These are phyloP conservation scores for Epichloe bromicola DNA, from an alignment of 2,329 filamentous ascomycete genomes.

Conservation along the genomic window DNA sequence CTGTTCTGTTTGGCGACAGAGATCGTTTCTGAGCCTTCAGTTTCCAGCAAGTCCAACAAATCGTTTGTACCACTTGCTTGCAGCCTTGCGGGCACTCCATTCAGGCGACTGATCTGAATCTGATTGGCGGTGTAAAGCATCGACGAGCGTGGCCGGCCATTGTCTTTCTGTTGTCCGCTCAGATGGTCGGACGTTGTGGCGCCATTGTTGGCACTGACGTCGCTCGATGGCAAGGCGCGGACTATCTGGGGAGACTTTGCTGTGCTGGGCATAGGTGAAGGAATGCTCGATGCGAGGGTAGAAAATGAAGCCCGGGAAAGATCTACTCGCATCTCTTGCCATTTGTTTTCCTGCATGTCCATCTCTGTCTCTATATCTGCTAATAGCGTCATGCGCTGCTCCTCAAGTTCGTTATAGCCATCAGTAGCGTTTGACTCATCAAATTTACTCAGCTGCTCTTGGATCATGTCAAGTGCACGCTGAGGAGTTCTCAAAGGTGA, in stretches of 20 bases:
- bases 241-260: not conserved
- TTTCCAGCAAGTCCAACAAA: not conserved
- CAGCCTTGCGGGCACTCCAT: not conserved
- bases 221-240: not conserved
- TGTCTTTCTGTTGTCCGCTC: not conserved
- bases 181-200: not conserved
- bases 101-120: slow-evolving; percentile 1
- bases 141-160: not conserved
- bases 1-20: not conserved
- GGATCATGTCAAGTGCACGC: slow-evolving; percentile 34
- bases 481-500: slow-evolving; percentile 41
- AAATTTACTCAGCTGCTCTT: slow-evolving; percentile 37
- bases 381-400: slow-evolving; percentile 35
- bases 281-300: slow-evolving; percentile 24
- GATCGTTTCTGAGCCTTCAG: not conserved
- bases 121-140: not conserved
- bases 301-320: slow-evolving; percentile 38
- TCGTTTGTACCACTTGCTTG: not conserved
- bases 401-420: slow-evolving; percentile 23
- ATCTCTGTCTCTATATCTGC: slow-evolving; percentile 50
- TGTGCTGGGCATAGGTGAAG: not conserved
- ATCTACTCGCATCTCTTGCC: slow-evolving; percentile 43
- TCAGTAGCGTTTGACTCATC: slow-evolving; percentile 26
- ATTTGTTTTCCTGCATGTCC: slow-evolving; percentile 44
- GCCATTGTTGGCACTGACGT: not conserved